Percentiles rank a stretch among this genome's conserved stretches.
These are phyloP conservation scores for Coemansia reversa DNA, from an alignment of 192 early-diverging fungal species.

Conservation along the genomic window DNA sequence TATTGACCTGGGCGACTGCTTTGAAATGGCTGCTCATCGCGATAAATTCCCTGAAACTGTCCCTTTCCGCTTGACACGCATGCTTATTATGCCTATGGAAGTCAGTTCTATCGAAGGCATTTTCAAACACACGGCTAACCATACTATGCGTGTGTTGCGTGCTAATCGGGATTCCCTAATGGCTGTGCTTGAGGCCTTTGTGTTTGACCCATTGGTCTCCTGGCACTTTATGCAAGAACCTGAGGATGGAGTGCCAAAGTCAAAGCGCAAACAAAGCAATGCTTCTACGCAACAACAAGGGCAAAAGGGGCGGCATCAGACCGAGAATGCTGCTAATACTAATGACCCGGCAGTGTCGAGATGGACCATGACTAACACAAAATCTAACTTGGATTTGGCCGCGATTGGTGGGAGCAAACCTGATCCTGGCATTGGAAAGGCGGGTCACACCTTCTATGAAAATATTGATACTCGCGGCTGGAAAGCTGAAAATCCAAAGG, in stretches of 20 bases:
- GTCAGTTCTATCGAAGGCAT: slow-evolving; percentile 94
- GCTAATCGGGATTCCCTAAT: slow-evolving; percentile 97
- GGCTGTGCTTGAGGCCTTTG: slow-evolving; percentile 98
- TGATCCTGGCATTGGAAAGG: slow-evolving; percentile 8
- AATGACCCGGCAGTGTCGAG: slow-evolving; percentile 1
- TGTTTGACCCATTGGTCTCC: slow-evolving; percentile 80
- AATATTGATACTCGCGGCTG: slow-evolving; percentile 30
- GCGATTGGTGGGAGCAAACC: slow-evolving; percentile 24
- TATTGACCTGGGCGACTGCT: slow-evolving; percentile 98
- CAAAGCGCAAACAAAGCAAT: neutral
- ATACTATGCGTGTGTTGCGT: slow-evolving; percentile 93
- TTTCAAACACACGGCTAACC: slow-evolving; percentile 92
- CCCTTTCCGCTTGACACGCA: slow-evolving; percentile 98
- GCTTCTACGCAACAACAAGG: slow-evolving; percentile 4
- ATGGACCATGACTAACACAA: slow-evolving; percentile 7
- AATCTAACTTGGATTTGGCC: slow-evolving; percentile 5
- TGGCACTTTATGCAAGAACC: slow-evolving; percentile 25
- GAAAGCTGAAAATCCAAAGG: slow-evolving; percentile 70
- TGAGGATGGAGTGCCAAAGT: neutral
- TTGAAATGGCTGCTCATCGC: slow-evolving; percentile 95
- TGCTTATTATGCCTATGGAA: slow-evolving; percentile 98
- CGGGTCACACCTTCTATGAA: slow-evolving; percentile 15
- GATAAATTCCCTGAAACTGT: slow-evolving; percentile 97
- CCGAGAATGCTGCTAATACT: slow-evolving; percentile 1
- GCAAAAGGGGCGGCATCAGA: neutral